These are phyloP conservation scores for Coriolopsis trogii DNA, from an alignment of 1,284 basidiomycete genomes.

Conservation along the genomic window DNA sequence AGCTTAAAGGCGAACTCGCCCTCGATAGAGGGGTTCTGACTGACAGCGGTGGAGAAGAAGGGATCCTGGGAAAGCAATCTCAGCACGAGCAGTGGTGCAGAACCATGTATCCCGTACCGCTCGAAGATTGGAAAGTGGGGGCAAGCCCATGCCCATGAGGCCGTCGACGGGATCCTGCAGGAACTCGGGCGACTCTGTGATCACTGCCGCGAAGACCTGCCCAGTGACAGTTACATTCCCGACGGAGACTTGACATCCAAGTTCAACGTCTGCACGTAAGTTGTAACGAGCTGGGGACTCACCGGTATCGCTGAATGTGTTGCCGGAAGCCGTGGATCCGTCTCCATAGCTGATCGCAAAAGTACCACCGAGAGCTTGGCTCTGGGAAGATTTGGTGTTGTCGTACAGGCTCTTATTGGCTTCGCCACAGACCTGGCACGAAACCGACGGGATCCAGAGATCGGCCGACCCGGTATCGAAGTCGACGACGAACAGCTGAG, in stretches of 20 bases:
- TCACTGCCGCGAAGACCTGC: conserved; percentile 25
- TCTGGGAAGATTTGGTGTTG: conserved; percentile 39
- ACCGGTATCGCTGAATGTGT: conserved; percentile 54
- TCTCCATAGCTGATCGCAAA: conserved; percentile 59
- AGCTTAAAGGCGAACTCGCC: conserved; percentile 61
- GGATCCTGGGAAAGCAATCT: conserved; percentile 28
- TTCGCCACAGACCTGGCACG: conserved; percentile 23
- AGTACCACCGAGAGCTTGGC: conserved; percentile 30
- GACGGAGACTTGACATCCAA: conserved; percentile 4
- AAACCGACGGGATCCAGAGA: conserved; percentile 30
- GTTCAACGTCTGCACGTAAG: neutral
- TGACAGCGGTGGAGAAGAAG: conserved; percentile 50
- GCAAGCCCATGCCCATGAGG: conserved; percentile 30
- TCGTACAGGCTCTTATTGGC: conserved; percentile 35
- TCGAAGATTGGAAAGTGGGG: conserved; percentile 19
- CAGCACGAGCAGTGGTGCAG: neutral
- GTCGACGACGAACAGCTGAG: conserved; percentile 27
- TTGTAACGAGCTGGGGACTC: neutral
- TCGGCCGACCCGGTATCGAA: conserved; percentile 34
- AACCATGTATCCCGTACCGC: conserved; percentile 3
- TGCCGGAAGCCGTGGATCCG: conserved; percentile 52
- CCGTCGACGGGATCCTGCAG: conserved; percentile 22
- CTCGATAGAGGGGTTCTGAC: conserved; percentile 38
- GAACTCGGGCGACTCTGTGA: conserved; percentile 18
- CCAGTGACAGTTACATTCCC: conserved; percentile 26